These are phyloP conservation scores for Ceratocystis diversiconidia DNA, from an alignment of 2,329 filamentous ascomycete species.

Conservation along the genomic window DNA sequence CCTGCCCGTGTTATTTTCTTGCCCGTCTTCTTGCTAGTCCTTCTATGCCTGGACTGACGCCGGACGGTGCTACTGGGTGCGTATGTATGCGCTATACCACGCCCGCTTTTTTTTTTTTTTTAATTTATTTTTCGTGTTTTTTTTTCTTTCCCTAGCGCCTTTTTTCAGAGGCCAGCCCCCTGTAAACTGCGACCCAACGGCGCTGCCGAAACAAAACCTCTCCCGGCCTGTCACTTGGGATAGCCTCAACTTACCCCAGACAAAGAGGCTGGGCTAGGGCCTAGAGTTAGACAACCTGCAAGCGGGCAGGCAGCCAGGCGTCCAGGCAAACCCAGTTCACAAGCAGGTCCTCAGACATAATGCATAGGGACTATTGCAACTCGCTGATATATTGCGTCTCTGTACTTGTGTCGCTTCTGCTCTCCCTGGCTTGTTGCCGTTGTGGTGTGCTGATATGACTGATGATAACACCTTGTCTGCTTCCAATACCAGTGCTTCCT, in stretches of 20 bases:
- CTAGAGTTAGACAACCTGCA: not conserved
- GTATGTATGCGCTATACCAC: not conserved
- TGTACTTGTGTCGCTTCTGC: not conserved
- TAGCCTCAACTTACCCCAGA: not conserved
- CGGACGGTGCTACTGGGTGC: not conserved
- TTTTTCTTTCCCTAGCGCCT: not conserved
- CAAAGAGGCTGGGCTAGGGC: not conserved
- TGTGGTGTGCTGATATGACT: not conserved
- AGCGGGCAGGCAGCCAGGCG: not conserved
- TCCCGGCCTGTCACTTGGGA: not conserved
- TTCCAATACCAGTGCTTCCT: no score
- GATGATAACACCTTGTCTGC: no score
- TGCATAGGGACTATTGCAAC: not conserved
- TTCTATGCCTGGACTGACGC: not conserved
- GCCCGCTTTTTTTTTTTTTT: not conserved
- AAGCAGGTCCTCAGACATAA: not conserved
- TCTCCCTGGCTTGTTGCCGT: not conserved
- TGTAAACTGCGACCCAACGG: not conserved
- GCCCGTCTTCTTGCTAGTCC: not conserved
- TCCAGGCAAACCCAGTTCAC: not conserved
- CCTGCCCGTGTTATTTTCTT: not conserved
- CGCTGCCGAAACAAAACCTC: not conserved
- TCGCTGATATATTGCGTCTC: not conserved
- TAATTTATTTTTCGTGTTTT: no score
- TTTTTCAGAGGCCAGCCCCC: not conserved